phyloP scores from a whole-genome alignment of 2,329 filamentous ascomycete genomes.

The Metarhizium rileyi region DNA sequence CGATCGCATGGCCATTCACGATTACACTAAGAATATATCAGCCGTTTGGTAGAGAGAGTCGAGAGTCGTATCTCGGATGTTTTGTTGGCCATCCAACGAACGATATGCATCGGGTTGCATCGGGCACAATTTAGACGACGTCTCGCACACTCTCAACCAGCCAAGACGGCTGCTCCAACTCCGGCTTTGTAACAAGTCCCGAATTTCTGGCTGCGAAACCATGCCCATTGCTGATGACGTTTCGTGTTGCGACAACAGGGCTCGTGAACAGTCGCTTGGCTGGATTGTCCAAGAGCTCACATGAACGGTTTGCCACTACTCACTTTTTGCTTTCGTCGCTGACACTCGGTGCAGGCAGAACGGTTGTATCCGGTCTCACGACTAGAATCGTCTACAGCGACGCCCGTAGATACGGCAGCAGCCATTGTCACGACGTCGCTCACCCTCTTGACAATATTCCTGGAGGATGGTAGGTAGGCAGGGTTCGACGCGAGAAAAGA shows the following conservation, averaged over 20 bases:
- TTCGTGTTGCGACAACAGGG: too few species aligned
- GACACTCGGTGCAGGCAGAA: conserved; percentile 33
- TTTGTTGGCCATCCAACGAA: too few species aligned
- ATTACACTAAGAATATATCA: conserved; percentile 16
- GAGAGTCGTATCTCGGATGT: too few species aligned
- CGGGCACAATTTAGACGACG: too few species aligned
- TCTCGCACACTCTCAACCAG: too few species aligned
- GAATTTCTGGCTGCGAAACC: too few species aligned
- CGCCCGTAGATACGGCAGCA: neutral
- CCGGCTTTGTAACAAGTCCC: too few species aligned
- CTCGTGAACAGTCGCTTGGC: neutral
- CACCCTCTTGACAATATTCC: neutral
- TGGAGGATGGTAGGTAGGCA: neutral
- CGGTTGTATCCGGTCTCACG: conserved; percentile 14
- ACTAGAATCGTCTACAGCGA: conserved; percentile 1
- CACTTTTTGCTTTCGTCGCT: conserved; percentile 30
- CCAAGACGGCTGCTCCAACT: too few species aligned
- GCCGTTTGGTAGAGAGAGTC: neutral
- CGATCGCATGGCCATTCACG: conserved; percentile 24
- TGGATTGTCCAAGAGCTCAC: neutral
- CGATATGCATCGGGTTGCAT: too few species aligned
- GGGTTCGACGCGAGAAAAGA: neutral
- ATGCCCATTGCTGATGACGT: too few species aligned
- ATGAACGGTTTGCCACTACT: neutral
- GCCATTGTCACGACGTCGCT: neutral